Base-by-base conservation (phyloP, 306 rosid species). In the Glycine soja region DNA sequence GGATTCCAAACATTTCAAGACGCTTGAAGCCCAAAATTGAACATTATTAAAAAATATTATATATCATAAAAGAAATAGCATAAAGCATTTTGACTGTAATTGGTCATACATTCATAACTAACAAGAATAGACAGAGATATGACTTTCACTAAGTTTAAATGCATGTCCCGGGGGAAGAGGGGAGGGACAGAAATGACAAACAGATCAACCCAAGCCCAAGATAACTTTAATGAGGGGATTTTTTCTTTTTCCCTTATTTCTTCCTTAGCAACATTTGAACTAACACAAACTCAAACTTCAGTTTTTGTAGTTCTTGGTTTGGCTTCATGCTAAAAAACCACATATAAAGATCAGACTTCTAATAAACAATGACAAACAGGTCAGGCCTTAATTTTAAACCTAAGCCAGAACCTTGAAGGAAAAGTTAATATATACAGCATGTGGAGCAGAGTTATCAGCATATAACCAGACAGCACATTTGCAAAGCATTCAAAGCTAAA, bases 1-100 rank as follows among this genome's bases (percentile, higher is more conserved):
- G 90, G 74, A 95, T 87, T 89, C 91, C 97, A 85, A 70, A 92
- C 91, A 77, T 78, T 85, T 93, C 93, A 57, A 95, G 99, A 74
- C 80, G 90, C 99, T 95, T 77, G 80, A 86, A 82, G 74, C 85
- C 87, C 87, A 80, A 75, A 87, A 46, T 74, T 54, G 70, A 77
- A 71, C 24, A 79, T 82, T 67, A 91, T 72, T 38, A 82, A 79
- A 77, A 63, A 24, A 65, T 13, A 72, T 24, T 46, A 72, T 50
- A 77, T 75, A 63, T 70, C 57, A 52, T 36, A 36, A 56, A 68
- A 71, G 80, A 82, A 83, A 19, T 73, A 80, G 18, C 64, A 80
- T 70, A 32, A 51, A 70, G 69, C 57, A 72, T 70, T 68, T 56
- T 72, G 65, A 67, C 51, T 72, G 59, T 43, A 62, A 75, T 66